These are phyloP conservation scores for Vachellia pachyceras DNA, from an alignment of 306 rosid genomes.

Conservation along the genomic window DNA sequence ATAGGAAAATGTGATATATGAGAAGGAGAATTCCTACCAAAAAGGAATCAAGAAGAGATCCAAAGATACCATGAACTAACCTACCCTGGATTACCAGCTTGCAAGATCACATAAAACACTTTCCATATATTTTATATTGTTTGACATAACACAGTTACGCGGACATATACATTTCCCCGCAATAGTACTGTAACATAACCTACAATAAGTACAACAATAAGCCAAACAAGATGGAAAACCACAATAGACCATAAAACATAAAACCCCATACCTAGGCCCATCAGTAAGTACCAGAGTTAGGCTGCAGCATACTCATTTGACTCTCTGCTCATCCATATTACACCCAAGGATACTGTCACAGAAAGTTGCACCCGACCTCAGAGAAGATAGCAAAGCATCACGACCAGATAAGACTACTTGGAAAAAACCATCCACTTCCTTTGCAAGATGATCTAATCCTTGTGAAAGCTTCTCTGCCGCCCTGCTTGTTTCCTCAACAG, in stretches of 20 bases:
- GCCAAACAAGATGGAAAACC: conserved; percentile 47
- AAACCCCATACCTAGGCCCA: conserved; percentile 47
- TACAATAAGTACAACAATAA: conserved; percentile 47
- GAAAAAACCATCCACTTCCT: conserved; percentile 86
- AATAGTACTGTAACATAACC: conserved; percentile 35
- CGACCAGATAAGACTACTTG: conserved; percentile 75
- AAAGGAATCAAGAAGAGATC: neutral
- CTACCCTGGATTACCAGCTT: conserved; percentile 6
- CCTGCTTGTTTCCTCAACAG: conserved; percentile 52
- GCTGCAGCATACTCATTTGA: conserved; percentile 47
- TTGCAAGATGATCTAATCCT: conserved; percentile 79
- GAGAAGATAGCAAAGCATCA: conserved; percentile 70
- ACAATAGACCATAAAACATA: conserved; percentile 45
- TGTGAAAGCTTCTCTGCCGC: conserved; percentile 61
- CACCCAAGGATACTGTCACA: conserved; percentile 32
- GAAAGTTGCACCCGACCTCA: conserved; percentile 60
- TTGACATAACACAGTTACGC: conserved; percentile 43
- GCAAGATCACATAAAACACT: conserved; percentile 15
- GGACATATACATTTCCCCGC: conserved; percentile 44
- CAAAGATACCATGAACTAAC: conserved; percentile 9
- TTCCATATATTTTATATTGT: conserved; percentile 38
- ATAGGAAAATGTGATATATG: neutral
- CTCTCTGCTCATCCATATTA: conserved; percentile 42
- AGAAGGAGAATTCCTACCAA: neutral
- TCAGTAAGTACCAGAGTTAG: conserved; percentile 31